Evolutionary conservation across 345 rosid species (phyloP), one percentile per base, ranked within the genome.

Genomic region (Eucalyptus sp.): DNA sequence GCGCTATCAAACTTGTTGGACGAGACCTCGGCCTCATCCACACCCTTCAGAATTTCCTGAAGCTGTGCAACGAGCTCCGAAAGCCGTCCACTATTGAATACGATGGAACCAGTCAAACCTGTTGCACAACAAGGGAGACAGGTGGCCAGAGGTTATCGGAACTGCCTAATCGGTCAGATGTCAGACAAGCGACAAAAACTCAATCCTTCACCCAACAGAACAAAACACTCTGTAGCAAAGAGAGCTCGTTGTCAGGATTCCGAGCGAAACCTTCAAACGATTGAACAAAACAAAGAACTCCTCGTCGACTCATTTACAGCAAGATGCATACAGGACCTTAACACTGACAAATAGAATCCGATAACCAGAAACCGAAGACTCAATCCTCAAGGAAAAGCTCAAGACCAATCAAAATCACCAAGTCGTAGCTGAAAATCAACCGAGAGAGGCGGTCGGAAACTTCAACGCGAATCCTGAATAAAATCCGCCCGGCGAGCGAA

Each of bases 21-120:
- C 14, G 93, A 90, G 89, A 93, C 90, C 88, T 94, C 94, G 60
- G 91, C 93, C 86, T 94, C 95, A 92, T 95, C 93, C 16, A 94
- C 97, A 4, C 97, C 97, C 88, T 94, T 92, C 51, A 97, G 96
- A 89, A 97, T 91, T 46, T 97, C 96, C 81, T 96, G 96, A 91
- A 96, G 98, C 96, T 96, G 98, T 14, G 92, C 92, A 88, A 96
- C 93, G 43, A 97, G 90, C 86, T 97, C 99, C 81, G 99, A 94
- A 87, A 97, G 90, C 86, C 92, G 92, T 89, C 96, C 98, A 89
- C 95, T 95, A 92, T 93, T 94, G 89, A 97, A 88, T 68, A 97
- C 89, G 83, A 97, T 92, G 7, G 98, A 95, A 88, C 98, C 94
- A 84, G 97, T 95, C 84, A 95, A 92, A 92, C 98, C 99, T 97